Base-by-base conservation (phyloP, 257 asterid species). In the Scutellaria galericulata region DNA sequence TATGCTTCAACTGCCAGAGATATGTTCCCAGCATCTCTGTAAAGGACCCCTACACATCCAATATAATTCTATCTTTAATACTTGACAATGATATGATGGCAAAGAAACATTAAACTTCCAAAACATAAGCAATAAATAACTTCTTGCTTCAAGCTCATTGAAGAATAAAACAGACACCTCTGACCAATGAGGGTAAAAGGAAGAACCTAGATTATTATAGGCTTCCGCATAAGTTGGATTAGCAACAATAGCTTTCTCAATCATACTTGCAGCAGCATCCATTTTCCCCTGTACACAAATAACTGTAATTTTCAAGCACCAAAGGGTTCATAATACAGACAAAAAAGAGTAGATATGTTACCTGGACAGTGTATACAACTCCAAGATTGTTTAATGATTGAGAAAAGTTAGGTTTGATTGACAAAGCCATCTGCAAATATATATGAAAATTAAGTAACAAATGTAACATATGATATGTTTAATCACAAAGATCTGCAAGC, bases 191-290 rank as follows among this genome's bases (percentile, higher is more conserved):
- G 66, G 59, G 13, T 7, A 45, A 24, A 4, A 57, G 63, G 75
- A 77, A 54, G 69, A 70, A 95, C 99, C 99, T 89, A 95, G 80
- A 79, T 95, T 95, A 74, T 95, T 95, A 71, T 95, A 95, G 61
- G 99, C 99, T 81, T 95, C 99, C n/a, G 99, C 99, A 81, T 95
- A 95, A 64, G 96, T 87, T n/a, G 99, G 99, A 77, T 95, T 95
- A 47, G 99, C 98, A 69, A 84, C 86, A 76, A 95, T 95, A 76
- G 99, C 98, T 83, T 92, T 95, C 85, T 95, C 96, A 79, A 95
- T 89, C 97, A 95, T 90, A 87, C 87, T 86, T 7, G 96, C 96
- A 66, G 99, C 98, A 76, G 96, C 97, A 85, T 92, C 99, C 96
- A 95, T 92, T 90, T 95, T 95, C 54, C 99, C 99, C 99, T 95